phyloP scores from a whole-genome alignment of 2,329 filamentous ascomycete genomes.

The Cylindrodendrum hubeiense region DNA sequence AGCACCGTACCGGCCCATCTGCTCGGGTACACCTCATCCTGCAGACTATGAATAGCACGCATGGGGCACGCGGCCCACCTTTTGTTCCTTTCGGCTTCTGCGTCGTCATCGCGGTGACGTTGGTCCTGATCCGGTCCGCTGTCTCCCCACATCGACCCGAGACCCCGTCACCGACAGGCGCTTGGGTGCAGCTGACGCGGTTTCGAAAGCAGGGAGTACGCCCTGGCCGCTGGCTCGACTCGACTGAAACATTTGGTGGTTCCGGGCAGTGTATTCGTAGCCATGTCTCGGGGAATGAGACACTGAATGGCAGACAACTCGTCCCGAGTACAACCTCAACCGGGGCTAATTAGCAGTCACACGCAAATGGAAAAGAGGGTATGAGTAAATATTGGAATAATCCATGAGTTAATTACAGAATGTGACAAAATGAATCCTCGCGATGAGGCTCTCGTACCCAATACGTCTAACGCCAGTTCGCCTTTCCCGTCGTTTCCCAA shows the following conservation, averaged over 20 bases:
- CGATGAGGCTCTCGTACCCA: background rate
- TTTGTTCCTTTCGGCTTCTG: background rate
- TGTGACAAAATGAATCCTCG: background rate
- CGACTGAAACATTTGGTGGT: background rate
- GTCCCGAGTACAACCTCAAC: background rate
- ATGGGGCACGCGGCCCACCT: background rate
- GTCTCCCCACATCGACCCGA: background rate
- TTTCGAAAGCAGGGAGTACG: background rate
- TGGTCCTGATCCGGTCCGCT: background rate
- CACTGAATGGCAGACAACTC: background rate
- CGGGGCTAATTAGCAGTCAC: background rate
- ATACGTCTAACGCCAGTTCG: slow-evolving; percentile 8
- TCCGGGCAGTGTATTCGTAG: background rate
- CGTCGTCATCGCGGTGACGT: background rate
- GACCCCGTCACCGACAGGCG: no score
- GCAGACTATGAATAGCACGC: background rate
- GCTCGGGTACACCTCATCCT: background rate
- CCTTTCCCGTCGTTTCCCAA: slow-evolving; percentile 9
- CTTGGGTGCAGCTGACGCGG: background rate
- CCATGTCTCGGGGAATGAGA: background rate
- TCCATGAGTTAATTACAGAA: background rate
- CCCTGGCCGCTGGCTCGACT: background rate
- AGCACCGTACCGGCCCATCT: background rate
- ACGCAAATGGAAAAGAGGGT: background rate
- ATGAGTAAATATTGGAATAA: background rate